A percentile compares a stretch with the other conserved stretches of the same genome.
phyloP scores from a whole-genome alignment of 1,284 basidiomycete species.

The Rhodotorula sp. region DNA sequence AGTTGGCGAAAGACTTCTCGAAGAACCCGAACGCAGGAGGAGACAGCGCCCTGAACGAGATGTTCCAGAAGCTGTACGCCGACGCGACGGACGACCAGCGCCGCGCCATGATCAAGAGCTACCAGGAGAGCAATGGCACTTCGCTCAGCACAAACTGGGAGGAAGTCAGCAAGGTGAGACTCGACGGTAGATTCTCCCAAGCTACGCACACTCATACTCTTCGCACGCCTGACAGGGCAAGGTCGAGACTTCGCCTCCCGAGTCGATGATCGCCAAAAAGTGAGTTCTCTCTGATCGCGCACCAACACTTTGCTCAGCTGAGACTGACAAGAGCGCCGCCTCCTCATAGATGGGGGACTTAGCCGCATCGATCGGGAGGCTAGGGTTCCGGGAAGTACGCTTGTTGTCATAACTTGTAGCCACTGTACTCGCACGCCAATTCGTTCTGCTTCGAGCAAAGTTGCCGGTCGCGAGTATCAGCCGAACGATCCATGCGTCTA shows the following conservation, averaged over 20 bases:
- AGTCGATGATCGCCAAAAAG: slow-evolving; percentile 43
- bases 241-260: slow-evolving; percentile 41
- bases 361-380: too few relatives aligned
- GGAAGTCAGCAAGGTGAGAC: slow-evolving; percentile 64
- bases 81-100: slow-evolving; percentile 79
- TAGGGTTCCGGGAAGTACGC: too few relatives aligned
- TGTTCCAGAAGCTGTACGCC: slow-evolving; percentile 63
- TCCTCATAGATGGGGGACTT: too few relatives aligned
- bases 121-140: slow-evolving; percentile 61
- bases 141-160: slow-evolving; percentile 91
- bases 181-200: too few relatives aligned
- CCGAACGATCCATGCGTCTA: background rate
- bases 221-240: slow-evolving; percentile 14
- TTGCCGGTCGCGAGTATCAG: too few relatives aligned
- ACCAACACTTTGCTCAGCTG: too few relatives aligned
- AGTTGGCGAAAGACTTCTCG: slow-evolving; percentile 59
- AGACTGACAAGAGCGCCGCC: too few relatives aligned
- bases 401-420: too few relatives aligned
- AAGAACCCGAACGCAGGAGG: slow-evolving; percentile 81
- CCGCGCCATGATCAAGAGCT: slow-evolving; percentile 95
- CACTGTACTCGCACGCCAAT: background rate
- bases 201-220: background rate
- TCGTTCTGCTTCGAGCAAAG: background rate
- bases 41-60: slow-evolving; percentile 54
- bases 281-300: slow-evolving; percentile 7